These are phyloP conservation scores for Amauroascus verrucosus DNA, from an alignment of 2,329 filamentous ascomycete genomes.

Conservation along the genomic window DNA sequence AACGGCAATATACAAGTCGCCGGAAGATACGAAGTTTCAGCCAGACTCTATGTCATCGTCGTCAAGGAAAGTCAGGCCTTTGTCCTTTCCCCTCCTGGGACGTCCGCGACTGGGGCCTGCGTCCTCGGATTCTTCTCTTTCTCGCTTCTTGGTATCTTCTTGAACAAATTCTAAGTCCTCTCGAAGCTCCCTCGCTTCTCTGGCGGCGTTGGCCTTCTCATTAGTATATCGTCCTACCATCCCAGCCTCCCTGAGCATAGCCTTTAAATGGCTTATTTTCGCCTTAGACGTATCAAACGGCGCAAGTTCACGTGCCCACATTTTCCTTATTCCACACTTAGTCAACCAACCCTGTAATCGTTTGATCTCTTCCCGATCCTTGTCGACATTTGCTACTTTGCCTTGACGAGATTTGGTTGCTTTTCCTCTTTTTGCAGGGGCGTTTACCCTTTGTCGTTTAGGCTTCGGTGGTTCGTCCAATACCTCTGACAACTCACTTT, in stretches of 20 bases:
- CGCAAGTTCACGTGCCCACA: slow-evolving; percentile 80
- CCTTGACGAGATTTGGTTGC: slow-evolving; percentile 25
- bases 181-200: slow-evolving; percentile 71
- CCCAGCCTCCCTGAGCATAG: slow-evolving; percentile 67
- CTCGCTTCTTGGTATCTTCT: slow-evolving; percentile 73
- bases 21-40: slow-evolving; percentile 20
- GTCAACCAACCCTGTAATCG: slow-evolving; percentile 72
- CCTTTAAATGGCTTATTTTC: slow-evolving; percentile 72
- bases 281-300: slow-evolving; percentile 60
- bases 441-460: slow-evolving; percentile 24
- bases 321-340: slow-evolving; percentile 85
- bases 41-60: slow-evolving; percentile 56
- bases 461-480: slow-evolving; percentile 59
- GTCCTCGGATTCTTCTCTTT: slow-evolving; percentile 37
- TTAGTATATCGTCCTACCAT: slow-evolving; percentile 85
- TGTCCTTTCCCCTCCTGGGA: slow-evolving; percentile 34
- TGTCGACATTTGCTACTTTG: slow-evolving; percentile 40
- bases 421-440: slow-evolving; percentile 18
- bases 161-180: slow-evolving; percentile 77
- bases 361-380: slow-evolving; percentile 73
- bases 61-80: slow-evolving; percentile 50
- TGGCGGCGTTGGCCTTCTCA: slow-evolving; percentile 75
- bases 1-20: neutral
- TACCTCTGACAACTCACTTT: slow-evolving; percentile 63
- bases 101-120: slow-evolving; percentile 16